Base-by-base conservation (phyloP, 306 rosid species). In the Comarum palustre region DNA sequence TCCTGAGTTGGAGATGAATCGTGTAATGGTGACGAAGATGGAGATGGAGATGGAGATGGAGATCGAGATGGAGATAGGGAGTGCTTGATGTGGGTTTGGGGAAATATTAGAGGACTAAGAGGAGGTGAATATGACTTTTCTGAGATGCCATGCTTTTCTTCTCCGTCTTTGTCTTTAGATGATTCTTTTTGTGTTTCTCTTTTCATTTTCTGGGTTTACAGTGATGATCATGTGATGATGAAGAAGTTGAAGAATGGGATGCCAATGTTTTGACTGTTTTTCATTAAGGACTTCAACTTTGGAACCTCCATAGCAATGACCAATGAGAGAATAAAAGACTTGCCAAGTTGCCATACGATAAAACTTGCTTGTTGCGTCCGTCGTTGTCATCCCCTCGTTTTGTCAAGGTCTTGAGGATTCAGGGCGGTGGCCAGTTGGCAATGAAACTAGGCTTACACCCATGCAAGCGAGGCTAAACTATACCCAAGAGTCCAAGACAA, bases 21-120 rank as follows among this genome's bases (percentile, higher is more conserved):
- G 5, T 57, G 68, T 4, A 76, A 80, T 6, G 84, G 93, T 2
- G 93, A 83, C 11, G 92, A 82, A 72, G 84, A 54, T 55, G 74
- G 80, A 68, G 76, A 69, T 7, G 82, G 90, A 2, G 92, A 83
- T 8, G 91, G 80, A 60, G 82, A 59, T 34, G 36, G 34, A 31
- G 34, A 36, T 36, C 7, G 39, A 34, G 38, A 34, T 34, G 38
- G 39, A 36, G 39, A 36, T 63, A 77, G 79, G 69, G 75, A 69
- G 20, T 50, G 9, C 25, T 61, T 32, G 42, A 32, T 16, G 4
- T 61, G 25, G 67, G 9, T 31, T 61, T 61, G 13, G 24, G 67
- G 43, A 43, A 61, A 61, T 34, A 34, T 10, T 16, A 61, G 45
- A 32, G 67, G 67, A 61, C 67, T 61, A 1, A 65, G 82, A 32